phyloP scores from a whole-genome alignment of 1,284 basidiomycete species.

The Waitea zeae region DNA sequence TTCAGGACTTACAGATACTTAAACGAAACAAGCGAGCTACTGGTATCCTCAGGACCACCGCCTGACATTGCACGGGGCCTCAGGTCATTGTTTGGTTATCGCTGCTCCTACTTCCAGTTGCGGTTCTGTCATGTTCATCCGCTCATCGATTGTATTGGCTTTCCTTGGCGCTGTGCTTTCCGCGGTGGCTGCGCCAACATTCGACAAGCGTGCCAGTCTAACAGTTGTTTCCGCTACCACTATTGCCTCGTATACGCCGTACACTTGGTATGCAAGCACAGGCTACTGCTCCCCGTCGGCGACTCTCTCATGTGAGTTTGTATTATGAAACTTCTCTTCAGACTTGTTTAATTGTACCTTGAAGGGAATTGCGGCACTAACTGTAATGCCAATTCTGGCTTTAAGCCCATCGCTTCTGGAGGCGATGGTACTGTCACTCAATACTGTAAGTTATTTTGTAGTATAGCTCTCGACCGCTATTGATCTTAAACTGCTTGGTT shows the following conservation, averaged over 20 bases:
- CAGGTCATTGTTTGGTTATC: too few species aligned
- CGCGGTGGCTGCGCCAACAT: constrained; percentile 9
- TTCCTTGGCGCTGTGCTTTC: too few species aligned
- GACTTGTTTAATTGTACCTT: too few species aligned
- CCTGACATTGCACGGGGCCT: too few species aligned
- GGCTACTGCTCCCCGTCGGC: constrained; percentile 29
- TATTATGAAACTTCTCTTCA: too few species aligned
- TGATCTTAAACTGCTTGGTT: constrained; percentile 16
- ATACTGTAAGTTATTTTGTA: too few species aligned
- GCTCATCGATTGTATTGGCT: too few species aligned
- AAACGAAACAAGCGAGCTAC: too few species aligned
- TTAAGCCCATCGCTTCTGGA: constrained; percentile 38
- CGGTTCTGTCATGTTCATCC: too few species aligned
- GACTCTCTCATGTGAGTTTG: constrained; percentile 33
- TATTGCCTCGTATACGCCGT: constrained; percentile 30
- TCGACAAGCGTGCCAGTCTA: constrained; percentile 16
- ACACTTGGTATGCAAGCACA: constrained; percentile 34
- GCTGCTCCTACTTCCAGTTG: too few species aligned
- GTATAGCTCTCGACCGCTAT: constrained; percentile 24
- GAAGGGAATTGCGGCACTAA: constrained; percentile 39
- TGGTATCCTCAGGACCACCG: too few species aligned
- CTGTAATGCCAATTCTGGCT: constrained; percentile 34
- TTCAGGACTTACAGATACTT: too few species aligned
- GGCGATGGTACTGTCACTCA: constrained; percentile 36
- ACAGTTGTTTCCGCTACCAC: constrained; percentile 21